Conservation (phyloP, 345 rosid species). For the Psidium friedrichsthalianum region DNA sequence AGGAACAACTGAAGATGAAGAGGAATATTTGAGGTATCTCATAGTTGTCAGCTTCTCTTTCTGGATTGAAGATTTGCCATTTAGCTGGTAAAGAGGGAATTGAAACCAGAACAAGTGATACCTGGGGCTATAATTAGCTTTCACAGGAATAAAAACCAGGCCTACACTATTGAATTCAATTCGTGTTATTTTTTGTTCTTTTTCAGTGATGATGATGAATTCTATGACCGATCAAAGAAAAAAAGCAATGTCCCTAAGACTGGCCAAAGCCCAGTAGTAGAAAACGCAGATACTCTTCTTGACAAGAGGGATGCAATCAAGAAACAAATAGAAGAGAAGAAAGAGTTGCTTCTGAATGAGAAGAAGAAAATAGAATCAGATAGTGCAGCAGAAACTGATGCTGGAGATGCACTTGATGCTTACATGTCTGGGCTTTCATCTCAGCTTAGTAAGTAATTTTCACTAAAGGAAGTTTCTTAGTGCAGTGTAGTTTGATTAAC, state of each 20-base stretch:
- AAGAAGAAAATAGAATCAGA: slow-evolving; percentile 47
- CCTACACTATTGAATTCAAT: background rate
- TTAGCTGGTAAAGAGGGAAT: background rate
- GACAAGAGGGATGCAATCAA: slow-evolving; percentile 64
- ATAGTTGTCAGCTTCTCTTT: background rate
- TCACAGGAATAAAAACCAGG: background rate
- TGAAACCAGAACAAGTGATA: background rate
- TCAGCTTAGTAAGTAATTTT: slow-evolving; percentile 49
- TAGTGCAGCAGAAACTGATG: slow-evolving; percentile 29
- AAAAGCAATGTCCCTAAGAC: slow-evolving; percentile 34
- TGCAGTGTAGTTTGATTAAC: background rate
- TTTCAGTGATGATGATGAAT: slow-evolving; percentile 86
- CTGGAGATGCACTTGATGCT: slow-evolving; percentile 84
- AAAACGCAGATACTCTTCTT: slow-evolving; percentile 88
- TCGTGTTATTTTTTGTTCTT: slow-evolving; percentile 4
- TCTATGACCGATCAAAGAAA: slow-evolving; percentile 91
- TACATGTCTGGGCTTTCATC: slow-evolving; percentile 87
- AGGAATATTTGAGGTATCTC: slow-evolving; percentile 50
- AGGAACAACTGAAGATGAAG: slow-evolving; percentile 55
- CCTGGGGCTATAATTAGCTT: background rate
- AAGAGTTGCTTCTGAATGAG: slow-evolving; percentile 45
- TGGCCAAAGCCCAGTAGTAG: slow-evolving; percentile 50
- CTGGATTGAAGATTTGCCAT: background rate
- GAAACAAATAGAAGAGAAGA: slow-evolving; percentile 55
- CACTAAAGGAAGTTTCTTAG: background rate